Base-by-base conservation (phyloP, 768 basidiomycete genomes). In the Lactarius trivialis region DNA sequence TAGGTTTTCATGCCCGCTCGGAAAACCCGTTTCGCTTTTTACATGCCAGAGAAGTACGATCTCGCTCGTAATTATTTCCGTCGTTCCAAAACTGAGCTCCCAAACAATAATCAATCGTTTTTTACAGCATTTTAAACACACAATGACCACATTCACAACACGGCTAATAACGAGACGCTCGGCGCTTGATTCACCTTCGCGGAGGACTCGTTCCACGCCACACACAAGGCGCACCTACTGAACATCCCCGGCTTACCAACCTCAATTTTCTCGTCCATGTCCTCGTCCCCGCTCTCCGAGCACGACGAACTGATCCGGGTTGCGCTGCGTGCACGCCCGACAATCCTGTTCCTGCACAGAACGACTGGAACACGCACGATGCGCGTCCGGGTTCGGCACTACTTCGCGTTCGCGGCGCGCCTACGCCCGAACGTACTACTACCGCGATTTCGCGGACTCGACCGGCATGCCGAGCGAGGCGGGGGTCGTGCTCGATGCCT, bases 391-490 rank as follows among this genome's bases (percentile, higher is more conserved):
- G 77, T 94, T 19, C 78, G 78, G 19, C 79, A 85, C 33, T 92
- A 92, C 70, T 74, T 78, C 24, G 78, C 81, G 0, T 86, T 86
- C 68, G 80, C 89, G 0, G 80, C 85, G 1, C 81, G 86, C 0
- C 75, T 91, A 8, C 76, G 77, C 14, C 82, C 82, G 21, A 95
- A 95, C 71, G 86, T 97, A 11, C 76, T 98, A 98, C 74, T 98
- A 98, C 71, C 84, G 95, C 55, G 95, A 95, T 1, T 98, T 89
- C 70, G 96, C 78, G 0, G 94, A 98, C 70, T 95, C 92, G 55
- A 80, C 82, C 1, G 92, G 93, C 0, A 73, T 73, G 0, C 96
- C 96, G 0, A 85, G 81, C 28, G 88, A 95, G 72, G 73, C 72
- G 14, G 96, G 95, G 0, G 76, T 98, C 0, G 73, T 83, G 1